Base-by-base conservation (phyloP, 805 yeast species). In the Sungouiella blattae region DNA sequence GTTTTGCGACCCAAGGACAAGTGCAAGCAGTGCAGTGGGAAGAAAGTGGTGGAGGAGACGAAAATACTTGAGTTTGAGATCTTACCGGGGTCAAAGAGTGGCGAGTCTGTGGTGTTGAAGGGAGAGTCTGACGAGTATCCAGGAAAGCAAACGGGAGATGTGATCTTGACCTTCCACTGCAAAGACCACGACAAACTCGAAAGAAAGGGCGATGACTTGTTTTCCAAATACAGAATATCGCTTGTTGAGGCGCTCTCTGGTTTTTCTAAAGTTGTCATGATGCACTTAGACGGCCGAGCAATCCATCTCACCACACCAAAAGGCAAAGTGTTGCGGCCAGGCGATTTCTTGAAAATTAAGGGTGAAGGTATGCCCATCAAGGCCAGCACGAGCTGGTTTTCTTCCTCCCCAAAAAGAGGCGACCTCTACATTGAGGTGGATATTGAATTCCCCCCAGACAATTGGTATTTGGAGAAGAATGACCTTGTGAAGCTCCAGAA, bases 241-340 rank as follows among this genome's bases (percentile, higher is more conserved):
- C 64, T 91, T 33, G 77, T 77, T 11, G 98, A 91, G 46, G 81
- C 96, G 0, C 66, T 91, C n/a, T 75, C 87, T 40, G 98, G 98
- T 2, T 83, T 89, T 50, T 66, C 80, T 18, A 72, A 75, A 33
- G 71, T 75, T 9, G 66, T 87, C 2, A 62, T 83, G 7, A 75
- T 75, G 44, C 93, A 87, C 44, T 69, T 89, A 36, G 98, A 93
- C 58, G 89, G 83, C 12, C 76, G 97, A 43, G 75, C 78, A 24
- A 58, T 88, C 11, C 73, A 73, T 34, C 55, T 89, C 11, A 64
- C 77, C 0, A 73, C 82, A 0, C 88, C 89, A 1, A 63, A 71
- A 4, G 97, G 97, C 1, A 83, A 82, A 57, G 95, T 91, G 5
- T 52, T 88, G 5, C 73, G 81, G 49, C 96, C 96, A 0, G 82